Conservation (phyloP, 176 grass and related monocot species). For the Avena atlantica region DNA sequence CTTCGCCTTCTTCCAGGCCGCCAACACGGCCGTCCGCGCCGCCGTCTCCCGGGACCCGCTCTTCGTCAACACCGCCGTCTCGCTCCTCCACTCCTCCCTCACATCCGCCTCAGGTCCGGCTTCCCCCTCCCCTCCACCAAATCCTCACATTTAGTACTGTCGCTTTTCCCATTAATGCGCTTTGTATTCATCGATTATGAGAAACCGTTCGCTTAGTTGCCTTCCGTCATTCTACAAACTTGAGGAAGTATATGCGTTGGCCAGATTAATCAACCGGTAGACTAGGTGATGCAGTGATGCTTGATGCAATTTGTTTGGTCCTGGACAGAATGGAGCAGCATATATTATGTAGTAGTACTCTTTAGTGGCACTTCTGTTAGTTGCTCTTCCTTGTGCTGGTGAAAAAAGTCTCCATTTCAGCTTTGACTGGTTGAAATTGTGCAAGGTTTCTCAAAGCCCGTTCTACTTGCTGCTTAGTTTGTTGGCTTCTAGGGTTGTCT, state of each 20-base stretch:
- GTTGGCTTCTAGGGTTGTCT: neutral
- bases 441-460: neutral
- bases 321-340: neutral
- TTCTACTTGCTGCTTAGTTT: constrained; percentile 1
- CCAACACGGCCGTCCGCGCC: constrained; percentile 69
- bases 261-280: neutral
- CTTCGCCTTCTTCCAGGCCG: constrained; percentile 89
- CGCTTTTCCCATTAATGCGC: constrained; percentile 14
- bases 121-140: neutral
- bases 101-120: constrained; percentile 68
- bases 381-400: neutral
- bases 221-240: neutral
- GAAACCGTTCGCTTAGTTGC: neutral
- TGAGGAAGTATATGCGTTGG: neutral
- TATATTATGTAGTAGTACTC: neutral
- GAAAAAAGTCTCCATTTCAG: constrained; percentile 19
- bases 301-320: constrained; percentile 14
- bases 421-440: constrained; percentile 24
- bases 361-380: neutral
- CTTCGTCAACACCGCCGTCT: constrained; percentile 91
- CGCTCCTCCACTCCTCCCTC: constrained; percentile 88
- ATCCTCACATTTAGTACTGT: constrained; percentile 19
- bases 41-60: constrained; percentile 74
- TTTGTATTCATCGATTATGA: constrained; percentile 15
- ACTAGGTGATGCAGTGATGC: neutral